phyloP scores from a whole-genome alignment of 352 stramenopile genomes.

The Globisporangium paroecandrum region DNA sequence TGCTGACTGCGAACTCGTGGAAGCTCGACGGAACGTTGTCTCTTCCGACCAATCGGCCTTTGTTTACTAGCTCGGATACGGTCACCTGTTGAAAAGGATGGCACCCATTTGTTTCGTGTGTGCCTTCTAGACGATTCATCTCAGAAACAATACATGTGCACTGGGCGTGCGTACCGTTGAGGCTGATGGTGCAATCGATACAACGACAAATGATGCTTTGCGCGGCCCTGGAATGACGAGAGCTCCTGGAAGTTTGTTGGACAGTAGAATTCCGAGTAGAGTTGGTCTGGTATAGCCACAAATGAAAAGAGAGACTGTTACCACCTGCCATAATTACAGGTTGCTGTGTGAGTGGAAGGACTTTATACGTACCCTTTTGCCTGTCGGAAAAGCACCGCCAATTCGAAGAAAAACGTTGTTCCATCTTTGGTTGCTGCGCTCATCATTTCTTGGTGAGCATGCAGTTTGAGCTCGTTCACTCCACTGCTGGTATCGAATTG shows the following conservation, averaged over 20 bases:
- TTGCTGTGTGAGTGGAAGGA: background rate
- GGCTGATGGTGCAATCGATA: slow-evolving; percentile 42
- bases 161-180: slow-evolving; percentile 22
- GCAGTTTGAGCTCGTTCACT: slow-evolving; percentile 60
- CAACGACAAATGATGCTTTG: slow-evolving; percentile 40
- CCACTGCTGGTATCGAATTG: slow-evolving; percentile 56
- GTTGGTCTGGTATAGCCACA: slow-evolving; percentile 23
- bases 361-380: slow-evolving; percentile 39
- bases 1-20: slow-evolving; percentile 45
- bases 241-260: slow-evolving; percentile 46
- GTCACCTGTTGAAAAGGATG: slow-evolving; percentile 22
- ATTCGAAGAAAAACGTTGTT: slow-evolving; percentile 69
- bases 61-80: slow-evolving; percentile 59
- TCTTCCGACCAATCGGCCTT: slow-evolving; percentile 41
- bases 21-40: slow-evolving; percentile 58
- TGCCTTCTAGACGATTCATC: background rate
- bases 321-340: background rate
- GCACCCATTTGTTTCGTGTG: background rate
- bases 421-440: slow-evolving; percentile 57
- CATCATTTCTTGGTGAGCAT: slow-evolving; percentile 53
- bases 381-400: slow-evolving; percentile 42
- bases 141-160: too few relatives aligned
- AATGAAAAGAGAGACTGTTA: background rate
- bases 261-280: slow-evolving; percentile 41
- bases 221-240: slow-evolving; percentile 38